Base-by-base conservation (phyloP, 2,329 filamentous ascomycete genomes). In the Metarhizium robertsii region DNA sequence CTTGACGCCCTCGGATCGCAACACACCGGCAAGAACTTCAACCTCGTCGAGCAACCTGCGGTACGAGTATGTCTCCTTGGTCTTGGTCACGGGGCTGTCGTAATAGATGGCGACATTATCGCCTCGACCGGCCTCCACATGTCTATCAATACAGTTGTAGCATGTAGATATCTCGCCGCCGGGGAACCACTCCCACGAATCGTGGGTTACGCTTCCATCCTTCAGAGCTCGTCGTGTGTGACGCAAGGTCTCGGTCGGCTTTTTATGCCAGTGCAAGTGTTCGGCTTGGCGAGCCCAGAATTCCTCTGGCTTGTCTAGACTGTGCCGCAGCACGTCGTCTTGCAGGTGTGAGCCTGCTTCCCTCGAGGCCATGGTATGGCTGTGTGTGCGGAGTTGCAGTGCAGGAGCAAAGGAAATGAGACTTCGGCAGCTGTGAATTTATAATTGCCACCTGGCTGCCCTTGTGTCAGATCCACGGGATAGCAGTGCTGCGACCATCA, bases 81-180 rank as follows among this genome's bases (percentile, higher is more conserved):
- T 78, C 2, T 79, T 77, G 1, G 89, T 90, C 10, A 96, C 91
- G 2, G 92, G 90, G 61, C 87, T 92, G 68, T 96, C 92, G 78
- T 88, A 96, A 63, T 88, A 83, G 56, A 97, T 87, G 25, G 92
- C 92, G 0, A 85, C 78, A 52, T 79, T 74, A 49, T 86, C 78
- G 14, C 91, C 91, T 61, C 85, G 77, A n/a, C 92, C 90, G 6
- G 81, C 83, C 40, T 81, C 73, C n/a, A 96, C 90, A 71, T 96
- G 92, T 14, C 92, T 80, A 70, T 96, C 91, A 14, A 96, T 75
- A 67, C 90, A 95, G 69, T 96, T 97, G 75, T 90, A 95, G 62
- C 88, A 90, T 0, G 90, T 96, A 43, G 88, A 94, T 62, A 97
- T 88, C 73, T 94, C 85, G 59, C 92, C 92, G 59, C 84, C 89